Conservation (phyloP, 2,329 filamentous ascomycete genomes). For the Microdochium trichocladiopsis region DNA sequence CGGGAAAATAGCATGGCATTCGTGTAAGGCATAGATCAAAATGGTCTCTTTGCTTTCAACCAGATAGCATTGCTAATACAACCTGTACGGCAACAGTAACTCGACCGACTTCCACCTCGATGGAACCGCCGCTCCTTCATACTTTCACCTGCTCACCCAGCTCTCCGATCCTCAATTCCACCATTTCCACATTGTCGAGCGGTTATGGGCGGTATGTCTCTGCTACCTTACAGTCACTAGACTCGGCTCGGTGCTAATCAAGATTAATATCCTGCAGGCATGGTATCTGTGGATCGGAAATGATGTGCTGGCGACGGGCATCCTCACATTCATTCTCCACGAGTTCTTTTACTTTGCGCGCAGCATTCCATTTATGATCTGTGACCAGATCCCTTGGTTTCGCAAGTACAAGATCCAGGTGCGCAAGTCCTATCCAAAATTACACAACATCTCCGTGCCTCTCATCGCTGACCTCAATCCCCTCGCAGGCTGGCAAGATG, state of each 20-base stretch:
- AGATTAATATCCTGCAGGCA: conserved; percentile 34
- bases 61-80: background rate
- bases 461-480: background rate
- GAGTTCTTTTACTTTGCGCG: conserved; percentile 93
- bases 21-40: background rate
- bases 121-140: background rate
- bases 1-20: background rate
- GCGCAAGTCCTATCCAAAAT: conserved; percentile 21
- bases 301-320: conserved; percentile 89
- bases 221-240: conserved; percentile 2
- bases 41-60: background rate
- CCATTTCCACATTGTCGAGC: conserved; percentile 78
- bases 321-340: conserved; percentile 96
- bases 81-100: background rate
- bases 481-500: conserved; percentile 50
- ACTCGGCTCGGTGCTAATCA: conserved; percentile 4
- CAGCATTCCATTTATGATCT: conserved; percentile 83
- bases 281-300: conserved; percentile 99
- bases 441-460: conserved; percentile 20
- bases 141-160: background rate
- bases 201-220: conserved; percentile 71
- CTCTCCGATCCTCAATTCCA: background rate
- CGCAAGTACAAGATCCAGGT: conserved; percentile 94
- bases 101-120: background rate
- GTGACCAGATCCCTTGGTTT: conserved; percentile 82